A percentile compares a stretch with the other conserved stretches of the same genome.
Evolutionary conservation across 1,284 basidiomycete genomes (phyloP).

Genomic region (Rhizopogon hawkerae): DNA sequence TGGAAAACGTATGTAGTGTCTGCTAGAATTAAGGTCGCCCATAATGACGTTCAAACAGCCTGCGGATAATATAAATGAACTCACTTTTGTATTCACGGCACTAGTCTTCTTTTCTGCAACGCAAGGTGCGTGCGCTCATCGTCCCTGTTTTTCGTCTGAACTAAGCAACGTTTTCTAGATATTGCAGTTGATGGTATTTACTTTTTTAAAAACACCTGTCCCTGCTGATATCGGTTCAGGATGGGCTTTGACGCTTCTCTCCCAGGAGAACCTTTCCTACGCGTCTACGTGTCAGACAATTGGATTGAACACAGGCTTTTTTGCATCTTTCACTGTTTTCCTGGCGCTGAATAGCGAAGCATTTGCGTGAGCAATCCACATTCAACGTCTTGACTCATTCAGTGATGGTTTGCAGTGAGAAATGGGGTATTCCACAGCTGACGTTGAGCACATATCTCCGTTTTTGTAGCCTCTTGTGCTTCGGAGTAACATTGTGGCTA

Average conservation of each 20-base stretch:
- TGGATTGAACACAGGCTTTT: conserved; percentile 93
- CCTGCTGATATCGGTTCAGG: conserved; percentile 35
- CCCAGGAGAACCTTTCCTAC: conserved; percentile 91
- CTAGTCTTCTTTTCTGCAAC: conserved; percentile 96
- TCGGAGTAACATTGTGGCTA: conserved; percentile 82
- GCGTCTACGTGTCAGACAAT: conserved; percentile 98
- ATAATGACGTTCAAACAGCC: conserved; percentile 43
- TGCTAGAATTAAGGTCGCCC: not conserved
- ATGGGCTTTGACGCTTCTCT: conserved; percentile 96
- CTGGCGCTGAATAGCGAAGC: conserved; percentile 93
- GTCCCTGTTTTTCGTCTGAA: conserved; percentile 9
- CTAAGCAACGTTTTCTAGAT: conserved; percentile 40
- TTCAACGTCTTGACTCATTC: conserved; percentile 5
- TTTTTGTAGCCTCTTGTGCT: conserved; percentile 81
- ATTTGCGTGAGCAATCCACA: conserved; percentile 61
- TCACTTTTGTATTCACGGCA: conserved; percentile 84
- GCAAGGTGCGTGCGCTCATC: conserved; percentile 56
- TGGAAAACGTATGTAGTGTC: conserved; percentile 63
- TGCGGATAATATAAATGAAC: conserved; percentile 67
- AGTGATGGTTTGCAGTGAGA: conserved; percentile 36
- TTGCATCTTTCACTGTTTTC: conserved; percentile 96
- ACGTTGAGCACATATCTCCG: conserved; percentile 77
- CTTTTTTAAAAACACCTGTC: not conserved
- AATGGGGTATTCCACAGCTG: conserved; percentile 83
- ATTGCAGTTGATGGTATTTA: conserved; percentile 88